These are phyloP conservation scores for Aspergillus brunneoviolaceus DNA, from an alignment of 2,329 filamentous ascomycete species.

Conservation along the genomic window DNA sequence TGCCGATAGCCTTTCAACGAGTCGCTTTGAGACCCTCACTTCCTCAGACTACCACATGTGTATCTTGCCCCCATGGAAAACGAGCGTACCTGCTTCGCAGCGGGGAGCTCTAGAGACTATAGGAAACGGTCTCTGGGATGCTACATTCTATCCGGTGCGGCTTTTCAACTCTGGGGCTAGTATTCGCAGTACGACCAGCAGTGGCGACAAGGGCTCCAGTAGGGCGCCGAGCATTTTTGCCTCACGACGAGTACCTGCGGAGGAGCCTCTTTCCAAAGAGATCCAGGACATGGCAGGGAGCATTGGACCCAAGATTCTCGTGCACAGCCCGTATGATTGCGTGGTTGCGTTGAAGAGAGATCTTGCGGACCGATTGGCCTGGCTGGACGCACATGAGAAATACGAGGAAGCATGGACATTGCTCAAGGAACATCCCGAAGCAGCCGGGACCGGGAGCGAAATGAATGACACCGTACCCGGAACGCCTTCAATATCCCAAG, in stretches of 20 bases:
- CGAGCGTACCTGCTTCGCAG: conserved; percentile 62
- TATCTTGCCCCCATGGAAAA: conserved; percentile 74
- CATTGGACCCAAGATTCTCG: conserved; percentile 77
- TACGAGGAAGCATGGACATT: conserved; percentile 88
- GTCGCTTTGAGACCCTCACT: conserved; percentile 79
- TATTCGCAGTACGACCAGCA: conserved; percentile 58
- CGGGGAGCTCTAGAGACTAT: conserved; percentile 75
- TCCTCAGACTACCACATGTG: conserved; percentile 90
- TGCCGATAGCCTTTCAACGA: conserved; percentile 81
- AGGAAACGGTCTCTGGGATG: conserved; percentile 79
- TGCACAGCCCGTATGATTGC: conserved; percentile 95
- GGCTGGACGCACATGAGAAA: conserved; percentile 77
- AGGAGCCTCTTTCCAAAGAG: conserved; percentile 39
- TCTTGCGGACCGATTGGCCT: conserved; percentile 77
- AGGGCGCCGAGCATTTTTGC: conserved; percentile 52
- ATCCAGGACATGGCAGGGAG: conserved; percentile 52
- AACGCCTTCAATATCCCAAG: conserved; percentile 35
- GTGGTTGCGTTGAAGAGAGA: conserved; percentile 89
- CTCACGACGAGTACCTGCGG: conserved; percentile 53
- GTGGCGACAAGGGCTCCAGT: conserved; percentile 58
- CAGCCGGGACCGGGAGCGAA: conserved; percentile 47
- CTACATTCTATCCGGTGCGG: conserved; percentile 79
- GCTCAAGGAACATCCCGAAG: conserved; percentile 81
- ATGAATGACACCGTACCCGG: conserved; percentile 32
- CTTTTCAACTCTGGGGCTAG: conserved; percentile 87